phyloP scores from a whole-genome alignment of 495 filamentous ascomycete species.

The Podospora anserina region DNA sequence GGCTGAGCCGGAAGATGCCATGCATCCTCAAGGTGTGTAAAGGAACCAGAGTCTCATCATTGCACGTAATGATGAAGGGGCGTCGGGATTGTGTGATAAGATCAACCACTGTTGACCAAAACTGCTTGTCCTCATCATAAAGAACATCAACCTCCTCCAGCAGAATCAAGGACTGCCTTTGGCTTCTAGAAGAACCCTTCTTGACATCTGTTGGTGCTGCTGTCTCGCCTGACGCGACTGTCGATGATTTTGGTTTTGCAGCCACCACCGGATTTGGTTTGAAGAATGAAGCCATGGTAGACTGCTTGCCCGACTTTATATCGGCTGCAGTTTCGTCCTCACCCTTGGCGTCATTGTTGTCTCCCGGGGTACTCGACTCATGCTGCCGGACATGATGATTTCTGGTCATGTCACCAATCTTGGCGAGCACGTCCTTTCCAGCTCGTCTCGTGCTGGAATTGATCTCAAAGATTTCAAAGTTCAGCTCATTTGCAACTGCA shows the following conservation, averaged over 20 bases:
- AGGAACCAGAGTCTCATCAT: constrained; percentile 75
- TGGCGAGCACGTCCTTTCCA: constrained; percentile 87
- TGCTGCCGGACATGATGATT: constrained; percentile 76
- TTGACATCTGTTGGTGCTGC: constrained; percentile 29
- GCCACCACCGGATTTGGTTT: constrained; percentile 40
- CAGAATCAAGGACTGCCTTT: constrained; percentile 92
- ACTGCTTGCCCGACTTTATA: constrained; percentile 64
- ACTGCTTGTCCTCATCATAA: constrained; percentile 91
- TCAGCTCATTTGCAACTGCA: constrained; percentile 92
- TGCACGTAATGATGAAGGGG: constrained; percentile 93
- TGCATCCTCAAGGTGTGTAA: constrained; percentile 67
- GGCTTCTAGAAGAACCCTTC: constrained; percentile 50
- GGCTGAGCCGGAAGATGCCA: constrained; percentile 78
- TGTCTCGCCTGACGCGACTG: constrained; percentile 16
- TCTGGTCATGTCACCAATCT: constrained; percentile 91
- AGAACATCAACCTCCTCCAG: constrained; percentile 92
- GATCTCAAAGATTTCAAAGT: constrained; percentile 93
- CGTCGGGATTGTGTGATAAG: constrained; percentile 81
- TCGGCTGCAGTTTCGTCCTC: constrained; percentile 54
- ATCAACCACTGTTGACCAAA: constrained; percentile 78
- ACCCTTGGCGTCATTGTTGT: constrained; percentile 20
- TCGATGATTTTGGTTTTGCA: constrained; percentile 28
- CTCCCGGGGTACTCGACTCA: constrained; percentile 25
- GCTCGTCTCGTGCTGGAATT: constrained; percentile 77
- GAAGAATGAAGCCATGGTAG: constrained; percentile 81